Conservation (phyloP, 2,329 filamentous ascomycete genomes). For the Nannizzia gypsea region DNA sequence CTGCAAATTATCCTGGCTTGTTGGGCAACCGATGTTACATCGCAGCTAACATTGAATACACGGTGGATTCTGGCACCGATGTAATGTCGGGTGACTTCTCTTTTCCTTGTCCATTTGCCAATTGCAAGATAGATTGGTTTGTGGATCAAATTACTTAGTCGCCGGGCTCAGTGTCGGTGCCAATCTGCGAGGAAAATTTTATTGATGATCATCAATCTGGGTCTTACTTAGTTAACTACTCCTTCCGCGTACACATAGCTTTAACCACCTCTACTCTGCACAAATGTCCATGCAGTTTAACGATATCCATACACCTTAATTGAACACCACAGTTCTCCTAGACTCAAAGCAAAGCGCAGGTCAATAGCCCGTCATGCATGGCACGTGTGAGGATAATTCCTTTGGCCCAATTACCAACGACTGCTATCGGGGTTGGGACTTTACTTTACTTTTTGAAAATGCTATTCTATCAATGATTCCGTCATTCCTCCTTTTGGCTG, state of each 20-base stretch:
- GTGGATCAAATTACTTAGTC: not conserved
- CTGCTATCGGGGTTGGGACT: constrained; percentile 21
- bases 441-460: constrained; percentile 24
- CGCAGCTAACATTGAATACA: not conserved
- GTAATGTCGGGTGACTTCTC: too few relatives aligned
- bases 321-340: not conserved
- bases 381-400: constrained; percentile 14
- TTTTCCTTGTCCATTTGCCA: not conserved
- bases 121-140: not conserved
- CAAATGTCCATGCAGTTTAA: not conserved
- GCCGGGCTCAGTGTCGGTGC: not conserved
- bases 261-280: not conserved
- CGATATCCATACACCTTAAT: not conserved
- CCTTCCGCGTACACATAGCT: not conserved
- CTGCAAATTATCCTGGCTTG: not conserved
- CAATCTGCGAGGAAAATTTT: not conserved
- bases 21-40: not conserved
- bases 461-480: constrained; percentile 15
- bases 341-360: not conserved
- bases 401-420: constrained; percentile 20
- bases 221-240: not conserved
- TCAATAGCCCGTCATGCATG: not conserved
- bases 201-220: not conserved
- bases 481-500: not conserved
- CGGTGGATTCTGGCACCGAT: too few relatives aligned